Conservation (phyloP, 2,329 filamentous ascomycete species). For the Phyllosticta citriasiana region DNA sequence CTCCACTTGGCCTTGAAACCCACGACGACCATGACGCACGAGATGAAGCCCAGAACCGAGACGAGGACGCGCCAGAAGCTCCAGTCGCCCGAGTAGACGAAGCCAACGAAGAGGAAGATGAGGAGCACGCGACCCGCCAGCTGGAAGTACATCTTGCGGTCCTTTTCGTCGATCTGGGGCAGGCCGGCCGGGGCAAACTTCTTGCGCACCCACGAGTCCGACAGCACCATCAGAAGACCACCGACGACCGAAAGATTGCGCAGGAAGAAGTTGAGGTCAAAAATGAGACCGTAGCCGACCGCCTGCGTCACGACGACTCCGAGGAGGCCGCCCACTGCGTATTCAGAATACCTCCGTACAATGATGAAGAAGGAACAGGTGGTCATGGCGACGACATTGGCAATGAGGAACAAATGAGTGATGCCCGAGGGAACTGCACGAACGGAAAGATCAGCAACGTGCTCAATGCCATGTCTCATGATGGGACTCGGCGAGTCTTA, state of each 20-base stretch:
- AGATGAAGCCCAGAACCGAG: slow-evolving; percentile 73
- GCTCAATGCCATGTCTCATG: neutral
- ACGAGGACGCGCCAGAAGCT: slow-evolving; percentile 78
- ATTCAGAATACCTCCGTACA: slow-evolving; percentile 82
- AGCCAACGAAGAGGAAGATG: slow-evolving; percentile 96
- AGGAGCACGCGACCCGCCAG: slow-evolving; percentile 88
- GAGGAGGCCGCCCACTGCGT: slow-evolving; percentile 82
- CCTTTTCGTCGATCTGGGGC: slow-evolving; percentile 93
- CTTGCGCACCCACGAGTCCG: slow-evolving; percentile 97
- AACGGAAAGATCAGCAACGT: slow-evolving; percentile 7
- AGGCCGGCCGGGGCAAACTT: slow-evolving; percentile 92
- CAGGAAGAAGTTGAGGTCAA: slow-evolving; percentile 99
- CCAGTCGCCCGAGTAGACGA: slow-evolving; percentile 93
- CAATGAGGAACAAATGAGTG: slow-evolving; percentile 84
- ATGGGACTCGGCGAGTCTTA: slow-evolving; percentile 42
- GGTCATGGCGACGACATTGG: slow-evolving; percentile 84
- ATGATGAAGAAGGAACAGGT: slow-evolving; percentile 79
- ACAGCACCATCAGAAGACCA: slow-evolving; percentile 93
- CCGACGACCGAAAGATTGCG: slow-evolving; percentile 97
- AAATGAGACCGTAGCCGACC: slow-evolving; percentile 93
- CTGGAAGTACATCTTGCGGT: slow-evolving; percentile 99
- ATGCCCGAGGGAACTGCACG: slow-evolving; percentile 69
- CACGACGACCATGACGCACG: slow-evolving; percentile 96
- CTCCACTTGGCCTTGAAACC: slow-evolving; percentile 99
- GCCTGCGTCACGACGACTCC: slow-evolving; percentile 87